Evolutionary conservation across 495 filamentous ascomycete species (phyloP).

Genomic region (Tuber melanosporum): DNA sequence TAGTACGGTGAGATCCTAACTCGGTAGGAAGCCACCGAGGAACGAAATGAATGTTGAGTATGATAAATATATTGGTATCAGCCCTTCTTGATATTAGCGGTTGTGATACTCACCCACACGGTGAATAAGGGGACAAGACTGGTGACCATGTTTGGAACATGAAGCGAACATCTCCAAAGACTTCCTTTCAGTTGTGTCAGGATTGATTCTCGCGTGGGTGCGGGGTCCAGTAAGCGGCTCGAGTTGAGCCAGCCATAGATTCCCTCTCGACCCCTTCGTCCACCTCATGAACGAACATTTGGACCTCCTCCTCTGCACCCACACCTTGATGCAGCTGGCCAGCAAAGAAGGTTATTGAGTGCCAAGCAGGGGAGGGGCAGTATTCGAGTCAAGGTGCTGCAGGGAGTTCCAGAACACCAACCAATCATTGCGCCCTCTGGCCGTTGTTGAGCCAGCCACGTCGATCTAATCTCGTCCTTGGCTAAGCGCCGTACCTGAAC

Average conservation of each 20-base stretch:
- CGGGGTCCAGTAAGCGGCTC: not conserved
- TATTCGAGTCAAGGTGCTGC: not conserved
- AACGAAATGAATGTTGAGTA: not conserved
- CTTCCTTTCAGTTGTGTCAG: not conserved
- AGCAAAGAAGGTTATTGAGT: not conserved
- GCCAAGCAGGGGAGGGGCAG: not conserved
- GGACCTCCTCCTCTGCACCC: not conserved
- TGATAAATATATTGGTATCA: not conserved
- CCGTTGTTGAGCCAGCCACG: not conserved
- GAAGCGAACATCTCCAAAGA: not conserved
- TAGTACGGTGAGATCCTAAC: not conserved
- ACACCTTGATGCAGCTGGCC: not conserved
- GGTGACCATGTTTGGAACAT: not conserved
- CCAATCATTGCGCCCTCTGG: not conserved
- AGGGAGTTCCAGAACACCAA: not conserved
- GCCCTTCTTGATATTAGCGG: not conserved
- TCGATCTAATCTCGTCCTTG: not conserved
- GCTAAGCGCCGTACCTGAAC: not conserved
- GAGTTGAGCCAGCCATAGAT: not conserved
- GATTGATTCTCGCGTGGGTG: not conserved
- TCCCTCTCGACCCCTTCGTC: not conserved
- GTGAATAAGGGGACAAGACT: not conserved
- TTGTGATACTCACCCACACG: not conserved
- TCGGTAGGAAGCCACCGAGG: not conserved
- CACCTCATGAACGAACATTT: not conserved